phyloP scores from a whole-genome alignment of 306 rosid genomes.

The Arachis hypogaea region DNA sequence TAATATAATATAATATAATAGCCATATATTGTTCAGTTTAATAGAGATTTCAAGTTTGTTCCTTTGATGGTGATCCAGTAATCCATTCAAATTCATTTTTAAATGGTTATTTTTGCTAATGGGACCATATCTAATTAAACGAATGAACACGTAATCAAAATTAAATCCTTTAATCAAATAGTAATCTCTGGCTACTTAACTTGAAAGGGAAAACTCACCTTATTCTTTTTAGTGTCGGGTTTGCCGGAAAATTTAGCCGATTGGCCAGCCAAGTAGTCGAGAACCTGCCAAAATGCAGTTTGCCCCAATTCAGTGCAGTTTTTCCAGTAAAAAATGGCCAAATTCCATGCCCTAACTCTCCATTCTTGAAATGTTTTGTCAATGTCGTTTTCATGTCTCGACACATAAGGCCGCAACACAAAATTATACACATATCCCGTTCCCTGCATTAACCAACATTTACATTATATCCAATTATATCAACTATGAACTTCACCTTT shows the following conservation, averaged over 20 bases:
- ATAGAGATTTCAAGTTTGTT: too few relatives aligned
- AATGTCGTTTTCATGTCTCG: conserved; percentile 67
- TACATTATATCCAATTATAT: background rate
- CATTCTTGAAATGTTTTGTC: conserved; percentile 66
- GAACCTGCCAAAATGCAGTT: conserved; percentile 59
- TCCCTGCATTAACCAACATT: conserved; percentile 57
- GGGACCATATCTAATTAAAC: too few relatives aligned
- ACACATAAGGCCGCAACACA: conserved; percentile 71
- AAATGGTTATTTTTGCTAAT: too few relatives aligned
- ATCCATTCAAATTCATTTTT: too few relatives aligned
- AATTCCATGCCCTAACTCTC: conserved; percentile 76
- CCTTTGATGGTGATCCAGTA: too few relatives aligned
- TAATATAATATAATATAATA: too few relatives aligned
- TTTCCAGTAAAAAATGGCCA: conserved; percentile 72
- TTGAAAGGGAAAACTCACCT: conserved; percentile 48
- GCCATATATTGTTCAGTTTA: too few relatives aligned
- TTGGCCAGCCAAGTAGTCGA: conserved; percentile 59
- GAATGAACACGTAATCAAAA: too few relatives aligned
- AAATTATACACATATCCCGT: conserved; percentile 60
- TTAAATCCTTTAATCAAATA: too few relatives aligned
- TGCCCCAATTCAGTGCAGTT: conserved; percentile 73
- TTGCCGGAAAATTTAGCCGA: conserved; percentile 49
- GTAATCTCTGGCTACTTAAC: background rate
- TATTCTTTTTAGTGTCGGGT: conserved; percentile 32
- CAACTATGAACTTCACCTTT: conserved; percentile 22